Evolutionary conservation across 2,329 filamentous ascomycete species (phyloP), one percentile per base, ranked within the genome.

Genomic region (Hirsutella thompsonii): DNA sequence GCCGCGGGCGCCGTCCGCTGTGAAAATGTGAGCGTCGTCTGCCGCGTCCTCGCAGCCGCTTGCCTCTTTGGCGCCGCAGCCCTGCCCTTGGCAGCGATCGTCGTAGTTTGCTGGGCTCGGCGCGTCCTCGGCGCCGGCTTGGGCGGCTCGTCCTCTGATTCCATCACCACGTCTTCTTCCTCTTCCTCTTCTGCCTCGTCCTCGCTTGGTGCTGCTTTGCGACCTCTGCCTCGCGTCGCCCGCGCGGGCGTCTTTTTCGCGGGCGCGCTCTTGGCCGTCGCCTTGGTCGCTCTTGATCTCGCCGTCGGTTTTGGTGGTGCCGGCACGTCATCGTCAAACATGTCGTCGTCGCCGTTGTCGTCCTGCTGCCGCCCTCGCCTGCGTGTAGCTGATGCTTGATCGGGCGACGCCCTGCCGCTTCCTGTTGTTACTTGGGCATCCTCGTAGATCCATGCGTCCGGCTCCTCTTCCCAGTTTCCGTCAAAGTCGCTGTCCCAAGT

Each of bases 401-500:
- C 43, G 19, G 47, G 39, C 21, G 44, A 23, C 8, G 44, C 41
- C 18, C 36, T 18, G 42, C 43, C 20, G 35, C 50, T 45, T 5
- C 14, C 40, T 40, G 1, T 46, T 8, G 43, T 42, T 18, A 50
- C 46, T 33, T 51, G 47, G 6, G 39, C 39, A 2, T 51, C 54
- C n/a, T 62, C 58, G 26, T 58, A 64, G 16, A 48, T 52, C 60
- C 60, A 65, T 18, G 63, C 84, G 8, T 75, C 80, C 0, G 83
- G 76, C 44, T 87, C 78, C 37, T 92, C 83, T 45, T 82, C 82
- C 89, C 90, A 96, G 39, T 72, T 71, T 0, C 89, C 92, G 38
- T 94, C 82, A 20, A 89, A 66, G 48, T 96, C 90, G n/a, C 78
- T 85, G 54, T 96, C 87, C 88, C 89, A 96, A 2, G 69, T 70